A percentile compares a stretch with the other conserved stretches of the same genome.
Conservation (phyloP, 2,329 filamentous ascomycete species). For the Dactylellina leptospora region DNA sequence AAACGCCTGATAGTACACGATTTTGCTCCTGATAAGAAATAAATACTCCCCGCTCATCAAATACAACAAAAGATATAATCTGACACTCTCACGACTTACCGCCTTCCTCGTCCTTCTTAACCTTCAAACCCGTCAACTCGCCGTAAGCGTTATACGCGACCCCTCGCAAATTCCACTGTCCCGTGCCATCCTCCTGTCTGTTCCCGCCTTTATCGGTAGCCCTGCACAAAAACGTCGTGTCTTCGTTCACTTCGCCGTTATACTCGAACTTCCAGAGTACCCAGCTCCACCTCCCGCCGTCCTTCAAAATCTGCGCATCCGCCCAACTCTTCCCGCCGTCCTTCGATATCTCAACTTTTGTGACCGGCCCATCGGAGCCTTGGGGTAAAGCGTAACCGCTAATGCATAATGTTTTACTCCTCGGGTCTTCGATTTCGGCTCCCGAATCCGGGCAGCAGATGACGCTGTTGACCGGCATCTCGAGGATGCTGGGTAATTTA, state of each 20-base stretch:
- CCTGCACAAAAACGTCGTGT: slow-evolving; percentile 65
- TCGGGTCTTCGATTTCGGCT: slow-evolving; percentile 60
- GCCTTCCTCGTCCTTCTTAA: slow-evolving; percentile 55
- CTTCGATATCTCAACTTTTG: slow-evolving; percentile 81
- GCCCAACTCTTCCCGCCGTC: slow-evolving; percentile 84
- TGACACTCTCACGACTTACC: not conserved
- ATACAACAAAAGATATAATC: not conserved
- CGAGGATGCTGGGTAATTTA: slow-evolving; percentile 64
- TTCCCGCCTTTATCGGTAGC: slow-evolving; percentile 67
- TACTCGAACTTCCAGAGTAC: slow-evolving; percentile 65
- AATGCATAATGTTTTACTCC: slow-evolving; percentile 16
- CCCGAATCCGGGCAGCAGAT: slow-evolving; percentile 64
- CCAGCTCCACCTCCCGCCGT: slow-evolving; percentile 66
- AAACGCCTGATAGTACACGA: too few relatives aligned
- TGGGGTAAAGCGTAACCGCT: slow-evolving; percentile 78
- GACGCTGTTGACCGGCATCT: slow-evolving; percentile 68
- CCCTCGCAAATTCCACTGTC: slow-evolving; percentile 68
- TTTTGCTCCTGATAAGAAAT: too few relatives aligned
- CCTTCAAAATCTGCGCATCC: slow-evolving; percentile 65
- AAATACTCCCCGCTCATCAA: too few relatives aligned
- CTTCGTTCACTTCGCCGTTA: slow-evolving; percentile 61
- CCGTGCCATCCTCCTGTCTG: slow-evolving; percentile 62
- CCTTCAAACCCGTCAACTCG: slow-evolving; percentile 64
- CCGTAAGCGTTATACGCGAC: slow-evolving; percentile 71
- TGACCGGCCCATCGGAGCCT: slow-evolving; percentile 81